Conservation (phyloP, 2,329 filamentous ascomycete species). For the Sporothrix pseudoabietina region DNA sequence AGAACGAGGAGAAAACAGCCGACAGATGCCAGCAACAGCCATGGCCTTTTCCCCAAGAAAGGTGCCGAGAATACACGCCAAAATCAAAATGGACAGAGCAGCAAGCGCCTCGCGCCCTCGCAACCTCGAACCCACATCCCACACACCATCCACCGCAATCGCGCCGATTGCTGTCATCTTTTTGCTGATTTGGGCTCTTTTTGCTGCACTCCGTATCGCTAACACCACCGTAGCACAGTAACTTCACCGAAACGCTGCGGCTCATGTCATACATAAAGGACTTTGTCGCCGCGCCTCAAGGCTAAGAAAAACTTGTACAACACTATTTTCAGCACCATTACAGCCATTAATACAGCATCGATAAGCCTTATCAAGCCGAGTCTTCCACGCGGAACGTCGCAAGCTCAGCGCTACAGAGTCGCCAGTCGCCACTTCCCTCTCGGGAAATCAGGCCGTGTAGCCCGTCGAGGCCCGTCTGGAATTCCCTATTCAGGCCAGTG, state of each 20-base stretch:
- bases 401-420: background rate
- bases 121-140: background rate
- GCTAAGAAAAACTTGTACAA: constrained; percentile 21
- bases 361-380: constrained; percentile 25
- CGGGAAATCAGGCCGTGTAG: constrained; percentile 13
- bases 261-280: background rate
- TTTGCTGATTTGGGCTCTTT: background rate
- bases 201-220: background rate
- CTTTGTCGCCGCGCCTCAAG: constrained; percentile 10
- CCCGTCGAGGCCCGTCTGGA: background rate
- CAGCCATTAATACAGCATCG: constrained; percentile 2
- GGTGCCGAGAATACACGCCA: constrained; percentile 5
- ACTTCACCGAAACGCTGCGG: constrained; percentile 3
- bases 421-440: constrained; percentile 22
- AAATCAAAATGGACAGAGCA: background rate
- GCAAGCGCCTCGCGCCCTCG: constrained; percentile 22
- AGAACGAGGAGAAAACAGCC: constrained; percentile 4
- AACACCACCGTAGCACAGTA: background rate
- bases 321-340: constrained; percentile 20
- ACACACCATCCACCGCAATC: constrained; percentile 21
- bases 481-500: constrained; percentile 17
- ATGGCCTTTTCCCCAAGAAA: background rate
- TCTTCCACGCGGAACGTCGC: constrained; percentile 14
- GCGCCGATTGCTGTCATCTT: constrained; percentile 18
- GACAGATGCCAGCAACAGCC: constrained; percentile 18